A percentile compares a stretch with the other conserved stretches of the same genome.
phyloP scores from a whole-genome alignment of 139 green algal species.

The Chlamydomonas sphaeroides region DNA sequence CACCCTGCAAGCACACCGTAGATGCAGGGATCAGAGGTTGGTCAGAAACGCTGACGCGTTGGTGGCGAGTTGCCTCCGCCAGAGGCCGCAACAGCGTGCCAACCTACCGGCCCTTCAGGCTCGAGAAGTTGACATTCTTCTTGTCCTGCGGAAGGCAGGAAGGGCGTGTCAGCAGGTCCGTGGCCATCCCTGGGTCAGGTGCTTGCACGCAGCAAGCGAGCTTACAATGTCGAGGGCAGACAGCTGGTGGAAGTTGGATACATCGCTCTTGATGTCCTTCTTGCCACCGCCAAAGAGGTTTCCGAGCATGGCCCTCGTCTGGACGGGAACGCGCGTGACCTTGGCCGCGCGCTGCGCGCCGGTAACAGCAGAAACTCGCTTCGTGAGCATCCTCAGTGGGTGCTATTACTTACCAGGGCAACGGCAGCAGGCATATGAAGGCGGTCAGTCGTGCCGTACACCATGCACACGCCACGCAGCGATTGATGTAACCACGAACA shows the following conservation, averaged over 20 bases:
- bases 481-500: too few species aligned
- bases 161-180: neutral
- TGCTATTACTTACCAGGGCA: too few species aligned
- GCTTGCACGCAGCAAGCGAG: neutral
- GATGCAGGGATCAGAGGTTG: neutral
- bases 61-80: too few species aligned
- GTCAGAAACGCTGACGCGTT: neutral
- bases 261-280: neutral
- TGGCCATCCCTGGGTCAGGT: neutral
- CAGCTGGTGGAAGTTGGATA: conserved; percentile 32
- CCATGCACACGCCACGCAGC: too few species aligned
- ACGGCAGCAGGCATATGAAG: too few species aligned
- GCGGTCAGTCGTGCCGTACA: too few species aligned
- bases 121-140: conserved; percentile 13
- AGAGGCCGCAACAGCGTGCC: too few species aligned
- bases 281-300: neutral
- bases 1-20: neutral
- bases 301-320: neutral
- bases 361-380: too few species aligned
- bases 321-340: too few species aligned
- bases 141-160: neutral
- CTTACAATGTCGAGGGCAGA: conserved; percentile 18
- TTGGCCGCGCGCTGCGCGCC: too few species aligned
- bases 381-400: too few species aligned
- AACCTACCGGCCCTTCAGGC: neutral